Conservation (phyloP, 2,329 filamentous ascomycete genomes). For the Xylaria sp. region DNA sequence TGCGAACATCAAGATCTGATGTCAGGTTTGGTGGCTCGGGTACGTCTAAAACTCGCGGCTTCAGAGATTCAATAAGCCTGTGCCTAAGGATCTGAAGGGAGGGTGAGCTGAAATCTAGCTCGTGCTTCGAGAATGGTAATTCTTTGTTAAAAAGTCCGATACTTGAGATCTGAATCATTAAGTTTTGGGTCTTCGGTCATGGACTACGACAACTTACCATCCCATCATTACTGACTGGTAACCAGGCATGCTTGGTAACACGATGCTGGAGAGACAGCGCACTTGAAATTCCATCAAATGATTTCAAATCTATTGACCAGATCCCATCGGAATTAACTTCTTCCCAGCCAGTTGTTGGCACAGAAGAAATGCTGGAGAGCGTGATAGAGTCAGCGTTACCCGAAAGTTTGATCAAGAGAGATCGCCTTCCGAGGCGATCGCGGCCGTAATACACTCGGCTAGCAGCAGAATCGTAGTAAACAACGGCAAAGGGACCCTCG, state of each 20-base stretch:
- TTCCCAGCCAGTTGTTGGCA: conserved; percentile 64
- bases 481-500: conserved; percentile 88
- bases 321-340: conserved; percentile 90
- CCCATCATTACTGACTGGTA: conserved; percentile 48
- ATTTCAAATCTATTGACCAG: conserved; percentile 70
- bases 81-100: conserved; percentile 64
- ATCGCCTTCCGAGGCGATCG: conserved; percentile 87
- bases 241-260: conserved; percentile 50
- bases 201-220: conserved; percentile 55
- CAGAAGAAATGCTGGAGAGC: conserved; percentile 77
- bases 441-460: conserved; percentile 80
- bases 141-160: conserved; percentile 64
- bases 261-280: conserved; percentile 32
- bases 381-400: conserved; percentile 58
- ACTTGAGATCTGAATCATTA: conserved; percentile 61
- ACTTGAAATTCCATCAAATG: conserved; percentile 16
- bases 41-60: conserved; percentile 71
- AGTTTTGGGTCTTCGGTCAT: conserved; percentile 44
- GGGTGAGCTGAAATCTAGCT: conserved; percentile 54
- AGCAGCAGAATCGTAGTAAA: conserved; percentile 76
- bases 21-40: conserved; percentile 62
- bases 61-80: conserved; percentile 69
- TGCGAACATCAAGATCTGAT: conserved; percentile 56
- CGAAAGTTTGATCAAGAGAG: conserved; percentile 72
- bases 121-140: conserved; percentile 49